Base-by-base conservation (phyloP, 805 yeast species). In the Cyberlindnera veronae region DNA sequence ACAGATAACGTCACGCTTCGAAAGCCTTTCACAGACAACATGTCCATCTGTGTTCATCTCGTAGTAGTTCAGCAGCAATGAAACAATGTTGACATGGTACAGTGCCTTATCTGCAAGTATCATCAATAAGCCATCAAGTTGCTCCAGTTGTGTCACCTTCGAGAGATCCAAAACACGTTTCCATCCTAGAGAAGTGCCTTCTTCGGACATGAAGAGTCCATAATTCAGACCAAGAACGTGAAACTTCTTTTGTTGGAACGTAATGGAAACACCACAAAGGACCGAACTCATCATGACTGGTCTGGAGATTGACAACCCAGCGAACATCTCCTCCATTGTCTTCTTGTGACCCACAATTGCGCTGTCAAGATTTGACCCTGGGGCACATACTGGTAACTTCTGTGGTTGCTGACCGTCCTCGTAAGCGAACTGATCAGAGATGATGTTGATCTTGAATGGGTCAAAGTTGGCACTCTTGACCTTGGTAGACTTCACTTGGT, bases 381-480 rank as follows among this genome's bases (percentile, higher is more conserved):
- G 64, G 0, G 77, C 71, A 38, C 75, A 68, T 1, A 76, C 58
- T 5, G 81, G 84, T 29, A 83, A 39, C 52, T 73, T 79, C 3
- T 57, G 57, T 1, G 79, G 69, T 16, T 71, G 66, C 29, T 70
- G 74, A 7, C 69, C 63, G 3, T 68, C 72, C n/a, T 77, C 83
- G 57, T 81, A 84, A 2, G 79, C 81, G 61, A 85, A 86, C 19
- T 72, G 67, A 50, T 79, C 83, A 6, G 82, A 66, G 6, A 86
- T 54, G 6, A 76, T 68, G 26, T 66, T 62, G 29, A 84, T 54
- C 9, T 66, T 54, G 55, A 81, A 81, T 0, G 86, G 82, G 42
- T 76, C 83, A 2, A 69, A 56, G 22, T 61, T 68, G 15, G 60
- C 57, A 26, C 61, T 63, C 37, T 63, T 64, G 27, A 66, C 64